phyloP scores from a whole-genome alignment of 2,329 filamentous ascomycete species.

The Alternaria dauci region DNA sequence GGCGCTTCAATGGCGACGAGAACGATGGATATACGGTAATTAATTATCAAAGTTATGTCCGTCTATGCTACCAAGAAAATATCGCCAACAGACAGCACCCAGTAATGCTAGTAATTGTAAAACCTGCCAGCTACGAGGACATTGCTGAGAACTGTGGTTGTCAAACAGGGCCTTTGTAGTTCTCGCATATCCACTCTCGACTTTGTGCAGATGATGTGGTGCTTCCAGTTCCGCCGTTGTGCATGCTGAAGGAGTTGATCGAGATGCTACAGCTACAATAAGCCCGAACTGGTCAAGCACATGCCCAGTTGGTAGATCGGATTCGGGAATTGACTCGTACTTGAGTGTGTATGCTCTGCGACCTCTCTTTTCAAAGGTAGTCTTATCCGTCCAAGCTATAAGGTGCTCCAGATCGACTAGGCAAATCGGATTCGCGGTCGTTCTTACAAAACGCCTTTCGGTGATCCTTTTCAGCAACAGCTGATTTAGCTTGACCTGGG shows the following conservation, averaged over 20 bases:
- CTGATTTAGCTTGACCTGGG: constrained; percentile 25
- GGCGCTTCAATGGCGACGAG: too few relatives aligned
- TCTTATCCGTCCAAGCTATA: constrained; percentile 11
- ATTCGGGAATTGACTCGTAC: constrained; percentile 9
- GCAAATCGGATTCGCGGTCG: constrained; percentile 15
- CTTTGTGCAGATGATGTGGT: constrained; percentile 2
- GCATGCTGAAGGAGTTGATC: neutral
- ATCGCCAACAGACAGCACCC: neutral
- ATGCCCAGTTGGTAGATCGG: constrained; percentile 21
- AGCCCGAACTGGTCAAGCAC: constrained; percentile 22
- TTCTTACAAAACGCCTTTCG: constrained; percentile 12
- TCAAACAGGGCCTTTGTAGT: constrained; percentile 1
- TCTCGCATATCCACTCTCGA: neutral
- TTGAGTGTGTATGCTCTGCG: constrained; percentile 7
- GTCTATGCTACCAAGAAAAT: neutral
- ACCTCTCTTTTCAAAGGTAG: constrained; percentile 16
- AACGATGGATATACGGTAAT: too few relatives aligned
- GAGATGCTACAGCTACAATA: constrained; percentile 14
- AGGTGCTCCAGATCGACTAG: constrained; percentile 17
- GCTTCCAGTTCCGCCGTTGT: neutral
- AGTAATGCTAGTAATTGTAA: neutral
- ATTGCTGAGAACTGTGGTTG: constrained; percentile 1
- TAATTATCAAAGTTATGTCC: neutral
- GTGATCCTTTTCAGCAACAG: constrained; percentile 21
- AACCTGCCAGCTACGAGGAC: neutral